Evolutionary conservation across 1,284 basidiomycete genomes (phyloP), one percentile per base, ranked within the genome.

Genomic region (Trichosporon sp.): DNA sequence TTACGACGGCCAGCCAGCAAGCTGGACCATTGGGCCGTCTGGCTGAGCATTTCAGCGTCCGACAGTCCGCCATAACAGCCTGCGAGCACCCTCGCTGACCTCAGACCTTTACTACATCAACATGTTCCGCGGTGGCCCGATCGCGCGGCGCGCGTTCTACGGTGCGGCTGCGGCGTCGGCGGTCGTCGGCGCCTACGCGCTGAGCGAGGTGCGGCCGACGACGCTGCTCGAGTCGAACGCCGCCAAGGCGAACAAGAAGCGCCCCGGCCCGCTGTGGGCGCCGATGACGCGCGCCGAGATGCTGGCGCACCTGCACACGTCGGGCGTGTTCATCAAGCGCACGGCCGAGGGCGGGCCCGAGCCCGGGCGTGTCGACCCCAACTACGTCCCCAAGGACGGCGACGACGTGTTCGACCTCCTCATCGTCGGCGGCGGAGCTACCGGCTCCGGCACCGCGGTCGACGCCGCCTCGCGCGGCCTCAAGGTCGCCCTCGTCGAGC

Each of bases 401-500:
- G 86, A 88, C 13, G 87, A 89, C 75, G 91, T 92, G 72, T 93
- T 93, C 80, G 83, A 98, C 72, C 86, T 97, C 51, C 85, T 98
- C 72, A 89, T 98, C 66, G 92, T 96, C 25, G 95, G 95, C 64
- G 87, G 87, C 68, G 95, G 96, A 51, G 96, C 96, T 1, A 98
- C 95, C 0, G 95, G 96, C 58, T 91, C 95, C 0, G 96, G 96
- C 68, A 91, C 95, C 6, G 95, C 95, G 4, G 87, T 98, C 29
- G 96, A 99, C 82, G 96, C 96, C 34, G 94, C 92, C 12, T 93
- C 89, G 75, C 86, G 96, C 68, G 95, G 96, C 0, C 86, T 99
- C 71, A 93, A 90, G 79, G 95, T 98, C 23, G 96, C 93, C 0
- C 85, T 98, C 73, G 95, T 98, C 1, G 96, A 99, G 81, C 86